These are phyloP conservation scores for Onygenales sp. DNA, from an alignment of 2,329 filamentous ascomycete species.

Conservation along the genomic window DNA sequence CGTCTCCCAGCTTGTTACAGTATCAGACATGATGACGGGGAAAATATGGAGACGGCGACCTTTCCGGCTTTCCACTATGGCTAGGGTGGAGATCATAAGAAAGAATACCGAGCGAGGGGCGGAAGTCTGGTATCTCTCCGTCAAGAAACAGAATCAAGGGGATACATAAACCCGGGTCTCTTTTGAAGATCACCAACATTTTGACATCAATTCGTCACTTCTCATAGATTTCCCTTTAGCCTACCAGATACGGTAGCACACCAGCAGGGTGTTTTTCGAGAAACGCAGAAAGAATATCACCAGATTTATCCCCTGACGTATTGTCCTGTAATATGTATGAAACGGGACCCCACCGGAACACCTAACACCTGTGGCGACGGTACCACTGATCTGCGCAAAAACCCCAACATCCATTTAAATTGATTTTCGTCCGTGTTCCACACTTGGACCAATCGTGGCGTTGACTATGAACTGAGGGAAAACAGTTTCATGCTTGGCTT, in stretches of 20 bases:
- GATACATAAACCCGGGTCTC: not conserved
- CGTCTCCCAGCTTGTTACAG: not conserved
- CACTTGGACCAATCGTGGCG: not conserved
- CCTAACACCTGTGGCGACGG: not conserved
- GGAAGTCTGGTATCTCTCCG: not conserved
- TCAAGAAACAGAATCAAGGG: no score
- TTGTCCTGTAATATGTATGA: no score
- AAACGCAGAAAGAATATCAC: no score
- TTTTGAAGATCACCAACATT: no score
- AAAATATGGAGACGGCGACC: not conserved
- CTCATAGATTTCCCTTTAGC: no score
- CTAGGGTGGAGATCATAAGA: not conserved
- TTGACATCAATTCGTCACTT: no score
- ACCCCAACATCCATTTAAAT: not conserved
- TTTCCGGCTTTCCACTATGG: not conserved
- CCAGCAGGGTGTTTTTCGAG: no score
- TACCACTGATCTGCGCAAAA: not conserved
- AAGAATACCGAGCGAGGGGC: not conserved
- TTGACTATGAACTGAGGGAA: not conserved
- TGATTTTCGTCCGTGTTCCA: not conserved
- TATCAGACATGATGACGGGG: not conserved
- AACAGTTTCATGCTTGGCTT: no score
- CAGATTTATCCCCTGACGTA: no score
- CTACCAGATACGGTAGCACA: no score
- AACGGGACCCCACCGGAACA: not conserved